Base-by-base conservation (phyloP, 176 grass and related monocot species). In the Carex littledalei region DNA sequence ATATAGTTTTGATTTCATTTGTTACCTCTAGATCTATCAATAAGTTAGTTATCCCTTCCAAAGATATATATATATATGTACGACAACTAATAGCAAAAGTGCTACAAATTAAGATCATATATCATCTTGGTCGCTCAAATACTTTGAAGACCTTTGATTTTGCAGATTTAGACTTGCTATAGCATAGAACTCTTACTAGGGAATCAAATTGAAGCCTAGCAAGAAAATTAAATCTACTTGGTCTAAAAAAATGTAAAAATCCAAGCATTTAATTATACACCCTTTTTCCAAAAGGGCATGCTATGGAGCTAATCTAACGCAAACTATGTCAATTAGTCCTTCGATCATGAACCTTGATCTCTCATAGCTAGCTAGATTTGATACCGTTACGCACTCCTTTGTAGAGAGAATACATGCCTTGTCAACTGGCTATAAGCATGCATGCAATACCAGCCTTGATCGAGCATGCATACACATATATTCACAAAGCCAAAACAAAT, bases 301-400 rank as follows among this genome's bases (percentile, higher is more conserved):
- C 37, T 54, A 50, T 12, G 31, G 62, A 32, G 22, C 34, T 83
- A 83, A 31, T 83, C 62, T 67, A 67, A 68, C 43, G 50, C 35
- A 67, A 83, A 68, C 60, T 83, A 83, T 66, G 63, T 66, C 81
- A 62, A 78, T 56, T 43, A 55, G 63, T 83, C 21, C 81, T 83
- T 83, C 6, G 35, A 83, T 67, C 32, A 18, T 20, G 35, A 50
- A 50, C 37, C 43, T 82, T 29, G 29, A 29, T 39, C 37, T 61
- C 16, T 82, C n/a, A 50, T 67, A 54, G 81, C 37, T 10, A 63
- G 43, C 59, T 10, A 63, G 14, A 68, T 68, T 18, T 5, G 43
- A 66, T 17, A 54, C 49, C 20, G 35, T 67, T 29, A 66, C 13
- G 39, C 5, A 8, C 17, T 53, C 8, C 49, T 52, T 34, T 17